Evolutionary conservation across 2,329 filamentous ascomycete species (phyloP), one percentile per base, ranked within the genome.

Genomic region (Colletotrichum sp.): DNA sequence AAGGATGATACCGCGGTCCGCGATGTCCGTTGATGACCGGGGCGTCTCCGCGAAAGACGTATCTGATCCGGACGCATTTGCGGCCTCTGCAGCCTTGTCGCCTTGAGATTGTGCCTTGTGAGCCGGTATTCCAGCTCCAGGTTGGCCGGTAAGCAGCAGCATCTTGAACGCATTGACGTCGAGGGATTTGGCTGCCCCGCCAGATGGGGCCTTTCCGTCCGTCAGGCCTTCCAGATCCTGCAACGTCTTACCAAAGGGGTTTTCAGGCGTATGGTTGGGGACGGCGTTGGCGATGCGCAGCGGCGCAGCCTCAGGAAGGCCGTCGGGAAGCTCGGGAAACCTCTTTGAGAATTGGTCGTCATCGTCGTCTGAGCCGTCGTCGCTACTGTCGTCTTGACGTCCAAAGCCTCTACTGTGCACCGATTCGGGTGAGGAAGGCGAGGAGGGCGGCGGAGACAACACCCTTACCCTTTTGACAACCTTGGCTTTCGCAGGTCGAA

Each of bases 161-260:
- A 93, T 90, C 81, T 93, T 93, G 85, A 97, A 97, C 9, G 94
- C 92, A 81, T 95, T 92, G 1, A 96, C 95, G 81, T 97, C 94
- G 78, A 96, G 84, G 0, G 91, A 85, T 78, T 86, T 88, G 21
- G 78, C 79, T 3, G 81, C 78, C 15, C 63, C 70, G 18, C 52
- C 66, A 39, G 57, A 83, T 81, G 34, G 52, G 26, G 85, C 81
- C 21, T 82, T 79, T 52, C 82, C 80, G 49, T 85, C 81, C 39
- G 79, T 82, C 26, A 79, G 79, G 6, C 81, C 79, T 30, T 91
- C 89, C 68, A 90, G 79, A 66, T 91, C 89, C 59, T 89, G 86
- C 39, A 90, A 80, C 10, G 90, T 90, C 83, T 87, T 91, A 77
- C 89, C 88, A 75, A 93, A 93, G 0, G 91, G 89, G 75, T 90